phyloP scores from a whole-genome alignment of 2,329 filamentous ascomycete genomes.

The Verticillium tricorpus region DNA sequence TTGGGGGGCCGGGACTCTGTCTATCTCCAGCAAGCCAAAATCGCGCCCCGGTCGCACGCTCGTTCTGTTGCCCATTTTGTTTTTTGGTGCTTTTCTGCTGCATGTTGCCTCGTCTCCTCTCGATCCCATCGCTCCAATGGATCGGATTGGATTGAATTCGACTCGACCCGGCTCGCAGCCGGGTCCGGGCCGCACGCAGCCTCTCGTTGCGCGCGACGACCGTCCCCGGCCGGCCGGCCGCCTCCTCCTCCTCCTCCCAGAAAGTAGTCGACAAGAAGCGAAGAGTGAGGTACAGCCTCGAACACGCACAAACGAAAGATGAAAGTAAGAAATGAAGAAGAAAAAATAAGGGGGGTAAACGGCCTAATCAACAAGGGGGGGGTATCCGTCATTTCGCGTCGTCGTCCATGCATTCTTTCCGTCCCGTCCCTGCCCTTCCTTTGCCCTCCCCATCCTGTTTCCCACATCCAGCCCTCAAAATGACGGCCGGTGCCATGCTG shows the following conservation, averaged over 20 bases:
- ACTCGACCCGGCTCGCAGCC: no score
- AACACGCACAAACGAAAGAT: neutral
- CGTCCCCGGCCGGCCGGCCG: slow-evolving; percentile 10
- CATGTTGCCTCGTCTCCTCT: slow-evolving; percentile 9
- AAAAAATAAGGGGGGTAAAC: slow-evolving; percentile 13
- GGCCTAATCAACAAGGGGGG: slow-evolving; percentile 19
- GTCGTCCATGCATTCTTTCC: slow-evolving; percentile 40
- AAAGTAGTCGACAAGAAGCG: slow-evolving; percentile 10
- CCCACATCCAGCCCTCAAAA: slow-evolving; percentile 21
- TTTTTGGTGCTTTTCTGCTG: slow-evolving; percentile 14
- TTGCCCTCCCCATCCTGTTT: slow-evolving; percentile 3
- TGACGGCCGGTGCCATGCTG: slow-evolving; percentile 23
- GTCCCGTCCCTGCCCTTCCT: slow-evolving; percentile 14
- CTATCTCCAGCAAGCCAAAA: slow-evolving; percentile 30
- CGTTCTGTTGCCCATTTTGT: slow-evolving; percentile 7
- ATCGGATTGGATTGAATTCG: neutral
- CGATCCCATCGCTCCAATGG: neutral
- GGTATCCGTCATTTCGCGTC: slow-evolving; percentile 41
- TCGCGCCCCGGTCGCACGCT: neutral
- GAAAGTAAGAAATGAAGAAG: slow-evolving; percentile 10
- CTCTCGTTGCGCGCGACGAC: neutral
- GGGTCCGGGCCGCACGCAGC: no score
- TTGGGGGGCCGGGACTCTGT: slow-evolving; percentile 33
- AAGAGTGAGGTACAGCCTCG: neutral
- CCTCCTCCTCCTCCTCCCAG: neutral